Percentiles rank a stretch among this genome's conserved stretches.
Conservation (phyloP, 768 basidiomycete genomes). For the Rhodotorula toruloides region DNA sequence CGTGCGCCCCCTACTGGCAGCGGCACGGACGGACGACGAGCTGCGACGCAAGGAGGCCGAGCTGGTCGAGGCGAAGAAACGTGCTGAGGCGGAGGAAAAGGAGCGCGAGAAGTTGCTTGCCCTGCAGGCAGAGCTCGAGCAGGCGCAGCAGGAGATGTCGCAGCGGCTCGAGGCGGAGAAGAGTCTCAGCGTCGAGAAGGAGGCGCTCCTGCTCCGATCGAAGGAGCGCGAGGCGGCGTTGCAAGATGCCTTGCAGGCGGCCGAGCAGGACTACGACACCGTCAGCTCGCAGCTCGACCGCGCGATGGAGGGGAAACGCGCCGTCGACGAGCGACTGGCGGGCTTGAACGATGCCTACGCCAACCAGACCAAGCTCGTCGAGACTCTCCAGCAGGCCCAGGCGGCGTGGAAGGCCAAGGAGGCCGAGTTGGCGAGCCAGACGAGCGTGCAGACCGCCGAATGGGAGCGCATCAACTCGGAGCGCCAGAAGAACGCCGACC, state of each 20-base stretch:
- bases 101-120: constrained; percentile 73
- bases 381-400: constrained; percentile 71
- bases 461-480: constrained; percentile 53
- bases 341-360: constrained; percentile 62
- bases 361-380: constrained; percentile 77
- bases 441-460: constrained; percentile 58
- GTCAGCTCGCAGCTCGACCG: constrained; percentile 72
- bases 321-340: constrained; percentile 31
- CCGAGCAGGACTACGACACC: constrained; percentile 75
- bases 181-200: constrained; percentile 72
- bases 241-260: constrained; percentile 71
- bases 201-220: constrained; percentile 70
- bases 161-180: constrained; percentile 78
- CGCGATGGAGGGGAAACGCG: constrained; percentile 26
- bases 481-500: background rate
- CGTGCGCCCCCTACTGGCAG: constrained; percentile 86
- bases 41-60: constrained; percentile 81
- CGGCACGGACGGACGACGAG: constrained; percentile 87
- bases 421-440: constrained; percentile 57
- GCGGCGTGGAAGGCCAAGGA: constrained; percentile 64
- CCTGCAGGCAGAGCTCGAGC: constrained; percentile 73
- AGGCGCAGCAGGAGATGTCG: constrained; percentile 75
- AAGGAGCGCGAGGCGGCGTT: constrained; percentile 79
- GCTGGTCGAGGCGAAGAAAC: constrained; percentile 68
- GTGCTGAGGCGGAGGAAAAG: constrained; percentile 76